phyloP scores from a whole-genome alignment of 495 filamentous ascomycete species.

The Hypoxylon subgilvum region DNA sequence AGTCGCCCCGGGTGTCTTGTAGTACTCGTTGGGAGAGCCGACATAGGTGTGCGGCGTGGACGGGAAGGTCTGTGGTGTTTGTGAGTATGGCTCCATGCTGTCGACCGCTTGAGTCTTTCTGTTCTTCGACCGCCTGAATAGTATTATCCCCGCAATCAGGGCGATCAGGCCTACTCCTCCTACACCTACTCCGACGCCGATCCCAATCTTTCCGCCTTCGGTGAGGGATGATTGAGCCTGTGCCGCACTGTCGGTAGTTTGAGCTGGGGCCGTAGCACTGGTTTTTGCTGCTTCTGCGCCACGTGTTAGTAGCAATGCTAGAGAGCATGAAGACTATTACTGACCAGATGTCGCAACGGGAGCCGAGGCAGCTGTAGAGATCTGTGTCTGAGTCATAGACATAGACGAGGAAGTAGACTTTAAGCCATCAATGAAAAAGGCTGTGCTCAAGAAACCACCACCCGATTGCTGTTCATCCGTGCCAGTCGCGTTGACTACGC shows the following conservation, averaged over 20 bases:
- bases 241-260: background rate
- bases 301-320: slow-evolving; percentile 6
- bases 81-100: slow-evolving; percentile 13
- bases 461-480: slow-evolving; percentile 16
- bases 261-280: background rate
- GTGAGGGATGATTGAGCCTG: slow-evolving; percentile 1
- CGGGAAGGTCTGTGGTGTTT: slow-evolving; percentile 3
- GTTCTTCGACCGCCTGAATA: slow-evolving; percentile 24
- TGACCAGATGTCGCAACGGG: slow-evolving; percentile 9
- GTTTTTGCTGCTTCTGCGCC: background rate
- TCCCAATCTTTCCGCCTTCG: slow-evolving; percentile 19
- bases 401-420: slow-evolving; percentile 2
- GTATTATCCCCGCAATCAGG: slow-evolving; percentile 12
- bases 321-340: background rate
- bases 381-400: background rate
- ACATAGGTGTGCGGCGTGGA: slow-evolving; percentile 5
- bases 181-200: slow-evolving; percentile 27
- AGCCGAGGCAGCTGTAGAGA: slow-evolving; percentile 19
- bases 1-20: slow-evolving; percentile 19
- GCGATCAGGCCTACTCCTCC: slow-evolving; percentile 21
- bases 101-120: slow-evolving; percentile 8
- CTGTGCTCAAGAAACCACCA: slow-evolving; percentile 33
- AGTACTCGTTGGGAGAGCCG: slow-evolving; percentile 11
- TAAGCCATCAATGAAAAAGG: slow-evolving; percentile 31
- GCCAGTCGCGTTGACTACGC: slow-evolving; percentile 26